These are phyloP conservation scores for Beauveria bassiana DNA, from an alignment of 2,329 filamentous ascomycete species.

Conservation along the genomic window DNA sequence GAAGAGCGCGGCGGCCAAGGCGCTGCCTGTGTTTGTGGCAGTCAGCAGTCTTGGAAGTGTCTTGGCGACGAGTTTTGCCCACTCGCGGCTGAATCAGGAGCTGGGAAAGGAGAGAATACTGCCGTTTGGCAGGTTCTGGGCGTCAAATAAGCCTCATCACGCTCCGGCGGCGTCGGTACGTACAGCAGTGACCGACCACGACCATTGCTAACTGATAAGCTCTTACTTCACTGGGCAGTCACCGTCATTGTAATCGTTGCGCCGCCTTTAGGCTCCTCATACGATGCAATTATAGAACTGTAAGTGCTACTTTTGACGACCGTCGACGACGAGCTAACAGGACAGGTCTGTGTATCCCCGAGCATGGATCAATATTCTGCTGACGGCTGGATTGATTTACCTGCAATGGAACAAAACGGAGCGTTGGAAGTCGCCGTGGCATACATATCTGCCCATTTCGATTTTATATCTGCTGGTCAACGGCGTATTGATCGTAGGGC, in stretches of 20 bases:
- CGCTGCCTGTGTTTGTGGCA: constrained; percentile 49
- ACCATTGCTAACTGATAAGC: constrained; percentile 18
- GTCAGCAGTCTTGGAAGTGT: constrained; percentile 56
- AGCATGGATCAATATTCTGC: constrained; percentile 46
- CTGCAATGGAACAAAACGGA: constrained; percentile 42
- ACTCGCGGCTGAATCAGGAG: constrained; percentile 54
- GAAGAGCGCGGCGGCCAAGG: constrained; percentile 39
- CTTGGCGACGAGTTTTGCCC: constrained; percentile 51
- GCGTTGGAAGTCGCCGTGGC: constrained; percentile 46
- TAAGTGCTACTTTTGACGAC: constrained; percentile 18
- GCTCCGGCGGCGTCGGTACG: constrained; percentile 49
- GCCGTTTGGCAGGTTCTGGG: constrained; percentile 59
- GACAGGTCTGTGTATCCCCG: constrained; percentile 41
- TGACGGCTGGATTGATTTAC: constrained; percentile 43
- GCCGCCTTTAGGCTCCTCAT: constrained; percentile 59
- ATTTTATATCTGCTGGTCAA: constrained; percentile 44
- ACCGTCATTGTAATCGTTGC: constrained; percentile 58
- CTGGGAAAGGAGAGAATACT: constrained; percentile 63
- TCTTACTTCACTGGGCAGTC: constrained; percentile 59
- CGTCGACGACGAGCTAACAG: background rate
- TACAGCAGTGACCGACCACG: background rate
- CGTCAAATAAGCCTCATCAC: constrained; percentile 60
- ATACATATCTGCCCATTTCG: constrained; percentile 39
- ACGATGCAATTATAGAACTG: constrained; percentile 58
- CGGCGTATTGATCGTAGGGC: constrained; percentile 43